Evolutionary conservation across 1,139 yeast species (phyloP), one percentile per base, ranked within the genome.

Genomic region (Taiozyma sp.): DNA sequence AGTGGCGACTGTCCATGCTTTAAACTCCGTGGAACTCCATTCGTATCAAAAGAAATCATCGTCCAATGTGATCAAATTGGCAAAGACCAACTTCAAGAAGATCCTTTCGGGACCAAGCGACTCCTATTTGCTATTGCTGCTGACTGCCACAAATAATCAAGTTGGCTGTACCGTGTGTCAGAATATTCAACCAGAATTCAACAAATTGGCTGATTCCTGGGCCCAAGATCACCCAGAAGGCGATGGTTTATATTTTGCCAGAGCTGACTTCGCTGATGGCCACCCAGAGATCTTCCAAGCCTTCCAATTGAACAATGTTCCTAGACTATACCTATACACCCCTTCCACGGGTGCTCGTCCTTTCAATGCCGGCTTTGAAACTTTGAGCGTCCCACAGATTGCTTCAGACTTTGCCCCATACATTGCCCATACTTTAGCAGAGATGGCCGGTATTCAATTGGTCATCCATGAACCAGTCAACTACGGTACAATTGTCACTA

Each of bases 141-240:
- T 93, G 58, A 87, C 97, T 0, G 90, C 97, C 2, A 79, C 83
- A 19, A 76, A 83, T 40, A 74, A 88, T 0, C 81, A 81, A 58
- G 78, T 89, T 64, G 88, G 88, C 37, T 93, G 99, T 70, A 74
- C 75, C 2, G 74, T 88, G 53, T 93, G 99, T 74, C 62, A 72
- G 28, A 82, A 84, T 47, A 77, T 88, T 60, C 81, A 78, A 40
- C 96, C 97, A 1, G 80, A 79, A 47, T 88, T 69, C 62, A 71
- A 77, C 24, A 73, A 74, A 46, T 74, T 90, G 46, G 84, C 83
- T 30, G 70, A 79, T 40, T 85, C 91, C 63, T 83, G 83, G 82
- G 62, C 64, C 43, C 53, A 62, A 40, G 76, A 75, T 45, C 81
- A 76, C 61, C 75, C 79, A n/a, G 71, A 71, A 21, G 74, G 71